phyloP scores from a whole-genome alignment of 768 basidiomycete species.

The Agrocybe chaxingu region DNA sequence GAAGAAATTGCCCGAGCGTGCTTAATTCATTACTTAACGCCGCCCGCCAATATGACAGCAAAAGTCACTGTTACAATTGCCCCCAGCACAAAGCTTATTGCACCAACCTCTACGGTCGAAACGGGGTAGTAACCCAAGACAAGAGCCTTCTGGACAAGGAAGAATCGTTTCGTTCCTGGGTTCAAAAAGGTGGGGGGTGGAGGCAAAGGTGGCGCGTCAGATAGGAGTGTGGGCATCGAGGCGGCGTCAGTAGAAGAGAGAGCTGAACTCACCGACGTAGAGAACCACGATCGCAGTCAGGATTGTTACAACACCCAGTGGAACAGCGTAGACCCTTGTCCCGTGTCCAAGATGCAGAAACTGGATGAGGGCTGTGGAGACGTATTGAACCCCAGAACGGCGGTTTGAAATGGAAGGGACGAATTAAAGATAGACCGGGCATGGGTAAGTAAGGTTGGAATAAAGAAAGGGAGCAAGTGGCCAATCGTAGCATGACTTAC shows the following conservation, averaged over 20 bases:
- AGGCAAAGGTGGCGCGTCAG: background rate
- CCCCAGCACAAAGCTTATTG: slow-evolving; percentile 8
- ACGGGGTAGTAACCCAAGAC: slow-evolving; percentile 10
- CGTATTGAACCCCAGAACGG: background rate
- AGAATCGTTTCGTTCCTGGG: slow-evolving; percentile 10
- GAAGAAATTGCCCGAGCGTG: too few relatives aligned
- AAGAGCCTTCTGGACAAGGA: slow-evolving; percentile 9
- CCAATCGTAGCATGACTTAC: slow-evolving; percentile 25
- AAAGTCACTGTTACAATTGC: slow-evolving; percentile 6
- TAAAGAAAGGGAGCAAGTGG: too few relatives aligned
- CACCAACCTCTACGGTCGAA: slow-evolving; percentile 4
- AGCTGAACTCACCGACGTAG: slow-evolving; percentile 2
- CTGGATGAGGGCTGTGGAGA: slow-evolving; percentile 12
- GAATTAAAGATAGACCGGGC: background rate
- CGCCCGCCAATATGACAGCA: background rate
- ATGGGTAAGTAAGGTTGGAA: background rate
- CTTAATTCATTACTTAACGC: background rate
- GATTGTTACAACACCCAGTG: slow-evolving; percentile 6
- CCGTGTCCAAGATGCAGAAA: slow-evolving; percentile 7
- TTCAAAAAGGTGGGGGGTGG: background rate
- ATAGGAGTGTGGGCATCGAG: too few relatives aligned
- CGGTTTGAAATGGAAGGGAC: background rate
- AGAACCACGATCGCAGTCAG: slow-evolving; percentile 5
- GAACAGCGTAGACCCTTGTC: slow-evolving; percentile 7
- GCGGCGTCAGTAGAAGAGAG: background rate